Evolutionary conservation across 2,329 filamentous ascomycete genomes (phyloP).

Genomic region (Botrytis cinerea): DNA sequence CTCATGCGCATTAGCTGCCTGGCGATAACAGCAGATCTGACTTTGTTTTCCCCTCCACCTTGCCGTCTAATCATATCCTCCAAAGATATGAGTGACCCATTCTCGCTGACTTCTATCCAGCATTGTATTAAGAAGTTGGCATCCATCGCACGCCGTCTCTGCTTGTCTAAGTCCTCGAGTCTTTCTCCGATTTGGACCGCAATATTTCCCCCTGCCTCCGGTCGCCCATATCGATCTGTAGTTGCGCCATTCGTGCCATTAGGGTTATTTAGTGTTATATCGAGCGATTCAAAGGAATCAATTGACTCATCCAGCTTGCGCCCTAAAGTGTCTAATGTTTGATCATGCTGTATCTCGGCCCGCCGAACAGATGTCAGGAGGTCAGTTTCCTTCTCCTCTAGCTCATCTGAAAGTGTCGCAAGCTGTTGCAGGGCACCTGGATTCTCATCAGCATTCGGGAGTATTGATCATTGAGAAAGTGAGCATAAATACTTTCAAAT

Average conservation of each 20-base stretch:
- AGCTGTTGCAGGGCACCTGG: slow-evolving; percentile 67
- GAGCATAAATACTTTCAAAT: slow-evolving; percentile 68
- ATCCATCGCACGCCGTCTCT: slow-evolving; percentile 85
- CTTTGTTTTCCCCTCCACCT: slow-evolving; percentile 86
- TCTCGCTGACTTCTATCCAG: slow-evolving; percentile 93
- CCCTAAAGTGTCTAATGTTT: slow-evolving; percentile 84
- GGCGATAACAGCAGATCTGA: slow-evolving; percentile 90
- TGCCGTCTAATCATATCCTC: slow-evolving; percentile 80
- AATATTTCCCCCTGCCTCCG: slow-evolving; percentile 73
- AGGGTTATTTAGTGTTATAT: slow-evolving; percentile 73
- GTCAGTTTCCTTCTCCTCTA: slow-evolving; percentile 89
- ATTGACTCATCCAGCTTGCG: slow-evolving; percentile 90
- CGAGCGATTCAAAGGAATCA: slow-evolving; percentile 85
- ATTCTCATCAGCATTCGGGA: slow-evolving; percentile 35
- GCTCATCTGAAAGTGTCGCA: slow-evolving; percentile 72
- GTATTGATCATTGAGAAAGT: neutral
- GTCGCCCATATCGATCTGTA: slow-evolving; percentile 51
- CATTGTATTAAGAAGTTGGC: slow-evolving; percentile 95
- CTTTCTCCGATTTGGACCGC: slow-evolving; percentile 94
- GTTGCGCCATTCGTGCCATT: slow-evolving; percentile 46
- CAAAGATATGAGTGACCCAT: slow-evolving; percentile 80
- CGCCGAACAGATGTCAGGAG: slow-evolving; percentile 84
- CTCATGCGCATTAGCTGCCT: slow-evolving; percentile 93
- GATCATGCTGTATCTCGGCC: slow-evolving; percentile 88
- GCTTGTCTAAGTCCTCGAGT: slow-evolving; percentile 90